Base-by-base conservation (phyloP, 352 stramenopile genomes). In the Pythium sp. region DNA sequence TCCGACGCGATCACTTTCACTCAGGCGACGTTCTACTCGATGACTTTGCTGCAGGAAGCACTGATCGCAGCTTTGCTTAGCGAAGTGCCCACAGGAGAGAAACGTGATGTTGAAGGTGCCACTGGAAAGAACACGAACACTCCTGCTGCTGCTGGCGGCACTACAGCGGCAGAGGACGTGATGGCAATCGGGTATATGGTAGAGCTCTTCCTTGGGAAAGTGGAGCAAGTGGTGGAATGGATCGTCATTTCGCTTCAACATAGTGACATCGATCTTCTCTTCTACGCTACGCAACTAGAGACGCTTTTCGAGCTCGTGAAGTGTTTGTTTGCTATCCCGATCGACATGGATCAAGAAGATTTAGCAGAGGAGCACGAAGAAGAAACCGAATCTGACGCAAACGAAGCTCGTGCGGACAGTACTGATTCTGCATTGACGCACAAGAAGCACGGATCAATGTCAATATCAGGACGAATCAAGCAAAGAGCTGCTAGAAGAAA, bases 251-350 rank as follows among this genome's bases (percentile, higher is more conserved):
- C 69, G 36, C 70, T 78, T 2, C 65, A 76, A 38, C 68, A 76
- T 54, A 74, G 55, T 34, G 72, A 78, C n/a, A 72, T 74, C 32
- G 72, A 76, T 30, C 28, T 76, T 4, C 61, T 74, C 18, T 78
- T 74, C 53, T 78, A 69, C 38, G 72, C 61, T 14, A 59, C 70
- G 20, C 72, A 76, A 24, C 58, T 78, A 5, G 56, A 75, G 26
- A 54, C 65, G 32, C 57, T 78, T 5, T 70, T 64, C 38, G 30
- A 46, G 3, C 30, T 38, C 11, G n/a, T 64, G 1, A 24, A 51
- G 1, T 30, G 51, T 2, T 47, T 78, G 5, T 60, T 78, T 5
- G 34, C 55, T 11, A 26, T 75, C 15, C 69, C 71, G n/a, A 36
- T 70, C 34, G 9, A 53, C 14, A 7, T 38, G 9, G 32, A 53